Evolutionary conservation across 2,329 filamentous ascomycete genomes (phyloP), one percentile per base, ranked within the genome.

Genomic region (Sclerotinia minor): DNA sequence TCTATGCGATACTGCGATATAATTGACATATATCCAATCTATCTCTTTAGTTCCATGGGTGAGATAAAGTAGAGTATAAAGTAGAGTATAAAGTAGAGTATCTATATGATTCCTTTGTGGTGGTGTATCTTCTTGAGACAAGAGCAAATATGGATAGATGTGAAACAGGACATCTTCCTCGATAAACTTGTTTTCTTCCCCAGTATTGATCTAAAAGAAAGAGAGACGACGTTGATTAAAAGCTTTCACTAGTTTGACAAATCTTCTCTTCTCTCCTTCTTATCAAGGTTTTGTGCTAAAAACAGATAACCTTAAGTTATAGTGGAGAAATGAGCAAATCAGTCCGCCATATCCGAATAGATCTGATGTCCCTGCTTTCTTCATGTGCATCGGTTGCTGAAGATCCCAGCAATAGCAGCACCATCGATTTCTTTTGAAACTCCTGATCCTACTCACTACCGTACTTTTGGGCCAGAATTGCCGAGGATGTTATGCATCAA

Each of bases 201-300:
- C 1, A 9, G 32, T n/a, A 2, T n/a, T n/a, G n/a, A n/a, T n/a
- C n/a, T n/a, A n/a, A n/a, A 32, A 21, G 17, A 26, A 41, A 13
- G 13, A 13, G 13, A 15, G 21, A 54, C 19, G 9, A 35, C 6
- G 32, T 54, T 29, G 38, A 41, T 41, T 41, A 1, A 11, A 35
- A 13, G 29, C 52, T 54, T 54, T 11, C 21, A n/a, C 52, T 32
- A 29, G 3, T 13, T 6, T n/a, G 17, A 15, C 19, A 6, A 54
- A 35, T 13, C 26, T 54, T 15, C 6, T n/a, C 52, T 41, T n/a
- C n/a, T n/a, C n/a, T 29, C 5, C 38, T 11, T 41, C 24, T 58
- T n/a, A 59, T 59, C 54, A 38, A 59, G 13, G n/a, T 45, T 45
- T 44, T 2, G 7, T 59, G 55, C 55, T 59, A 35, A 35, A 53